A percentile compares a stretch with the other conserved stretches of the same genome.
Conservation (phyloP, 495 filamentous ascomycete species). For the Immersiella caudata region DNA sequence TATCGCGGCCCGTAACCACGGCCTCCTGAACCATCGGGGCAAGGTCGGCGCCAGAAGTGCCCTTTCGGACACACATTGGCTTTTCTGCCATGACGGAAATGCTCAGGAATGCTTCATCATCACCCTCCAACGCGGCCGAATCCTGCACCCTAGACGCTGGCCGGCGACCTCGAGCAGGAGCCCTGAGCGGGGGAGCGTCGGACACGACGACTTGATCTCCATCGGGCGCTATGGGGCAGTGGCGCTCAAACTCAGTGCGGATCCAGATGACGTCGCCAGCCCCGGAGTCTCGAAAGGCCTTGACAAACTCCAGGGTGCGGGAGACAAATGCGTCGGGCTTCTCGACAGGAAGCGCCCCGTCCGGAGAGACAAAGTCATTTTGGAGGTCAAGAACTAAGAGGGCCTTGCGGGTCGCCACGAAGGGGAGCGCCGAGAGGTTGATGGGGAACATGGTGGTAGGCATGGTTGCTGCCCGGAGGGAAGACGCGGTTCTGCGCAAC, state of each 20-base stretch:
- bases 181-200: constrained; percentile 32
- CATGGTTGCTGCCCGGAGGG: constrained; percentile 18
- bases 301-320: constrained; percentile 65
- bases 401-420: constrained; percentile 72
- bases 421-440: constrained; percentile 48
- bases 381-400: constrained; percentile 86
- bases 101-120: constrained; percentile 63
- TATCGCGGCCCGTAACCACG: constrained; percentile 62
- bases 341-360: constrained; percentile 68
- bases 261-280: constrained; percentile 87
- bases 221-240: constrained; percentile 51
- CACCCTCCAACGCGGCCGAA: constrained; percentile 34
- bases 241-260: constrained; percentile 70
- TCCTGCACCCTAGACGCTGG: constrained; percentile 31
- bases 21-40: constrained; percentile 58
- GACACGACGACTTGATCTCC: constrained; percentile 53
- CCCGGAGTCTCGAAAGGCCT: constrained; percentile 66
- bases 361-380: constrained; percentile 80
- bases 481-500: not conserved
- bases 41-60: constrained; percentile 69
- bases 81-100: constrained; percentile 44
- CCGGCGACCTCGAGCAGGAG: constrained; percentile 23
- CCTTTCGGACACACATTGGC: constrained; percentile 58
- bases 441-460: constrained; percentile 50
- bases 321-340: constrained; percentile 69